These are phyloP conservation scores for Thermomucor indicae-seudaticae DNA, from an alignment of 371 early-diverging fungal genomes.

Conservation along the genomic window DNA sequence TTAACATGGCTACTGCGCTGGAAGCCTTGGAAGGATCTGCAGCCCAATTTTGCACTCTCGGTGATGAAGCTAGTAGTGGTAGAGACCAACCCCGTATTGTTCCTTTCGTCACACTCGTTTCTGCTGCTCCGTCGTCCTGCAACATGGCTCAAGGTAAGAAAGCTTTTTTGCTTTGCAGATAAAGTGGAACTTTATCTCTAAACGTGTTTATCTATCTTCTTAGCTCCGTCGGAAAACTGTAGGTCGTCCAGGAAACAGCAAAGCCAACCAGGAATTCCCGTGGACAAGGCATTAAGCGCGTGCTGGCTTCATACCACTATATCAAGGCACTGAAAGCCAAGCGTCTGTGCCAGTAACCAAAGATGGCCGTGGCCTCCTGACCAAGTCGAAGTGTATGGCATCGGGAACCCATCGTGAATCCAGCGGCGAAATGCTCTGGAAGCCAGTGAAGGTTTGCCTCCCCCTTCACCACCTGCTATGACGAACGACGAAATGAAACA, in stretches of 20 bases:
- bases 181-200: neutral
- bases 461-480: slow-evolving; percentile 7
- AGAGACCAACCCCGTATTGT: neutral
- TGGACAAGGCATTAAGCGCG: slow-evolving; percentile 8
- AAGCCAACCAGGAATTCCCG: neutral
- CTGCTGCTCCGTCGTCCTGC: neutral
- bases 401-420: too few relatives aligned
- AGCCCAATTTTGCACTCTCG: neutral
- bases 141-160: too few relatives aligned
- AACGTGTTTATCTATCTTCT: neutral
- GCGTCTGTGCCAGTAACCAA: too few relatives aligned
- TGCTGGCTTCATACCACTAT: slow-evolving; percentile 24
- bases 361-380: too few relatives aligned
- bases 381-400: too few relatives aligned
- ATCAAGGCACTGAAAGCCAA: too few relatives aligned
- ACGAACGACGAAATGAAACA: slow-evolving; percentile 9
- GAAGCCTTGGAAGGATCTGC: slow-evolving; percentile 19
- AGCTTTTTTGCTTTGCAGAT: neutral
- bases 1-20: slow-evolving; percentile 20
- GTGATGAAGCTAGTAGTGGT: neutral
- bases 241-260: slow-evolving; percentile 3
- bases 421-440: slow-evolving; percentile 13
- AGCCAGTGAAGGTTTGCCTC: slow-evolving; percentile 23
- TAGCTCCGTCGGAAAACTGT: slow-evolving; percentile 17
- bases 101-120: neutral